Percentiles rank a stretch among this genome's conserved stretches.
Conservation (phyloP, 345 rosid species). For the Hibiscus trionum region DNA sequence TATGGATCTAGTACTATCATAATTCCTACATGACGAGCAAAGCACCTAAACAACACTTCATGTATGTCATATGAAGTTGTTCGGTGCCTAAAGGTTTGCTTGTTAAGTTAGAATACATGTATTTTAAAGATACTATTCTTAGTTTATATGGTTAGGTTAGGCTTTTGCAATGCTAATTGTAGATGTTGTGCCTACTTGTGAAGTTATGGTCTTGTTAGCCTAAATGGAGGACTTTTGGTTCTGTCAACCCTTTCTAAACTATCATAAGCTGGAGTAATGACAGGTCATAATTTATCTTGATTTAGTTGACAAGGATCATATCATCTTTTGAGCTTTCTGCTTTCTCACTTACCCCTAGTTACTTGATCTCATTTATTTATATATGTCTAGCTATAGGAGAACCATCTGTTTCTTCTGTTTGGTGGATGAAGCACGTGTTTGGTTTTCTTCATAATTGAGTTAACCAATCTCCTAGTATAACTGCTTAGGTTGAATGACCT, state of each 20-base stretch:
- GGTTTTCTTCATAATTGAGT: too few species aligned
- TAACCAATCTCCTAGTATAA: too few species aligned
- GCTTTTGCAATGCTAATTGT: neutral
- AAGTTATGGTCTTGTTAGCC: neutral
- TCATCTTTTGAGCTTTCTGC: neutral
- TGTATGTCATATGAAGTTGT: neutral
- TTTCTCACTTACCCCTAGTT: neutral
- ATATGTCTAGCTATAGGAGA: neutral
- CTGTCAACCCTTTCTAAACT: neutral
- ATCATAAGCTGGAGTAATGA: neutral
- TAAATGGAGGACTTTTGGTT: neutral
- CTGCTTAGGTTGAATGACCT: too few species aligned
- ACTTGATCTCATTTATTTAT: neutral
- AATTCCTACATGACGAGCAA: neutral
- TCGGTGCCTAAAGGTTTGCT: neutral
- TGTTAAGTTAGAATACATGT: neutral
- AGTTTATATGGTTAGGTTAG: neutral
- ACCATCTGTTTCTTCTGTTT: neutral
- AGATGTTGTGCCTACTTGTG: neutral
- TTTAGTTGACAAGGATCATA: neutral
- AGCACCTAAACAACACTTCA: neutral
- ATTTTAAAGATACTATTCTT: neutral
- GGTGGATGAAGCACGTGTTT: neutral
- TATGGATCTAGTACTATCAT: neutral
- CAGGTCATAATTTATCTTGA: neutral